Base-by-base conservation (phyloP, 1,284 basidiomycete genomes). In the Kalmanozyma brasiliensis region DNA sequence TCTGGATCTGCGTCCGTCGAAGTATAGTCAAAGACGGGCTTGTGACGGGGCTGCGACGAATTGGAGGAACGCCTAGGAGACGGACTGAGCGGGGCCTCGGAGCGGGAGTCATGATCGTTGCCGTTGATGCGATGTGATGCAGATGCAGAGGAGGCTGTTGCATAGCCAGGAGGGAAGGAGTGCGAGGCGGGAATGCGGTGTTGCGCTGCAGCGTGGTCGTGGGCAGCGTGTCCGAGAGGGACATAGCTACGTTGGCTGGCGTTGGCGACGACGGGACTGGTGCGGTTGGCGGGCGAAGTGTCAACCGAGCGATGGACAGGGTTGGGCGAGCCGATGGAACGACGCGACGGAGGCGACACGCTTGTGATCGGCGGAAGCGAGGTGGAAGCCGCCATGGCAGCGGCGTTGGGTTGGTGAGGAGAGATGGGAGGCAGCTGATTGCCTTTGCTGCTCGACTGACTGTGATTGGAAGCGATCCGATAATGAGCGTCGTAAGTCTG, bases 401-500 rank as follows among this genome's bases (percentile, higher is more conserved):
- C 34, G 11, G 65, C 58, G n/a, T 53, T 23, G 14, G 45, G 37
- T 42, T 58, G 62, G 16, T 49, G 51, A 3, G 62, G 65, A 8
- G 55, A 56, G 49, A 58, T 58, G 34, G 65, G 47, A 13, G 53
- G 53, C 35, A 68, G 47, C 6, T 46, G 45, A 16, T 62, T 62
- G 34, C 49, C 51, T 23, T 55, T 62, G 51, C 51, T 55, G 47
- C 62, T 65, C 1, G 32, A 32, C 29, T 58, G 55, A 30, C 62
- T 65, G 23, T 65, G 62, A n/a, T 58, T 62, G 16, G 65, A 68
- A 19, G 65, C 46, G n/a, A 59, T 49, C 10, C 65, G 23, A n/a
- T 63, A 52, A 22, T 68, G 65, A 2, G 65, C 33, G 9, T 58
- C 51, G 30, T 32, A 58, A 10, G 49, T 10, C 32, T 60, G 56